Percentiles rank a stretch among this genome's conserved stretches.
phyloP scores from a whole-genome alignment of 805 yeast species.

The Tanozyma kutaoensis region DNA sequence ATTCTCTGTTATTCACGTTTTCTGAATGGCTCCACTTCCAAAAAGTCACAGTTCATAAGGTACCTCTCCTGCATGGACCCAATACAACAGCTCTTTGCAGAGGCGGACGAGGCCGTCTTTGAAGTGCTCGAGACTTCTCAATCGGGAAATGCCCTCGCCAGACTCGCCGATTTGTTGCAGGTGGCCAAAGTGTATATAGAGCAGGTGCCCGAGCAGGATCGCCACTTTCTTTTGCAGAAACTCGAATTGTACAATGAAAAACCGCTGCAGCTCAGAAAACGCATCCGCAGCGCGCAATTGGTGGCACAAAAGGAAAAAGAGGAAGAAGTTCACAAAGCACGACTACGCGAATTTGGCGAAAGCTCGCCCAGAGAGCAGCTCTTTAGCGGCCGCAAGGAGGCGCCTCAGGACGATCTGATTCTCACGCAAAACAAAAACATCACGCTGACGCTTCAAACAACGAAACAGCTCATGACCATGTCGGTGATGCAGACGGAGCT shows the following conservation, averaged over 20 bases:
- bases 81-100: too few species aligned
- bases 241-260: neutral
- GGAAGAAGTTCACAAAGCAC: neutral
- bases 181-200: neutral
- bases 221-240: neutral
- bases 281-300: neutral
- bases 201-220: neutral
- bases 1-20: too few species aligned
- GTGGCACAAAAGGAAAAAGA: neutral
- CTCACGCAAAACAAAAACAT: constrained; percentile 32
- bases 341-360: neutral
- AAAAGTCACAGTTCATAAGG: too few species aligned
- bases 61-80: too few species aligned
- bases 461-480: constrained; percentile 34
- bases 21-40: too few species aligned
- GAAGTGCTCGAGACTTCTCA: too few species aligned
- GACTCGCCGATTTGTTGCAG: neutral
- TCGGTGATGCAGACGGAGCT: constrained; percentile 38
- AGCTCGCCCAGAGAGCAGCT: neutral
- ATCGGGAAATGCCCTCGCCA: too few species aligned
- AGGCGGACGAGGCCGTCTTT: too few species aligned
- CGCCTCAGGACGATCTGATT: constrained; percentile 23
- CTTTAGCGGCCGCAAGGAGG: neutral
- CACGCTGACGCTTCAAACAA: constrained; percentile 31
- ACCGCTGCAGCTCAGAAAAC: neutral